Base-by-base conservation (phyloP, 305 asterid genomes). In the Solanum hybrid region DNA sequence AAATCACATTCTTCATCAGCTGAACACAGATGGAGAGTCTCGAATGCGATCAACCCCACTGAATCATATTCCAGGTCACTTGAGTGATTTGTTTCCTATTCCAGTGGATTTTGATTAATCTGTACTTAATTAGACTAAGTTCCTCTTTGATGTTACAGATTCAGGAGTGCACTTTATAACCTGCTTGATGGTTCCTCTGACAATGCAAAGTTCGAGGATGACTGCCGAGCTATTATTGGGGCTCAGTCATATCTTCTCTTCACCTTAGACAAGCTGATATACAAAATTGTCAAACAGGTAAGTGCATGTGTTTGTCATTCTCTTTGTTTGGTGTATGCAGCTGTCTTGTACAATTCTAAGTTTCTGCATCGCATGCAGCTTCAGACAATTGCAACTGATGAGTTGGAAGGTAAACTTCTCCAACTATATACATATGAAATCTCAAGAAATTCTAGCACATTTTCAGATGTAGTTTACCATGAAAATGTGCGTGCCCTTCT, bases 261-360 rank as follows among this genome's bases (percentile, higher is more conserved):
- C 91, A 98, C 99, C 29, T 91, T 98, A 90, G 99, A 97, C 96
- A 98, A 98, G 93, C 96, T 98, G 93, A 97, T 98, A 91, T 96
- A 92, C 89, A 98, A 95, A 93, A 93, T 97, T 91, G 94, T 97
- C 91, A 97, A 97, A 91, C 99, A 94, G 98, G 99, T 96, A 89
- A 77, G 86, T 87, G 73, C 90, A 64, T 71, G 69, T 12, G 29
- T 36, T 60, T 87, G 37, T 73, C 87, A 22, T 79, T 46, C 32
- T 69, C 36, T 36, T 42, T 84, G 32, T 31, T 88, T 24, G 11
- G 46, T 46, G 46, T 88, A 51, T 60, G 79, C 56, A 77, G 60
- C 35, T 89, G 51, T 24, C 81, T 34, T 20, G 64, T 36, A 37
- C 38, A 36, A 20, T 77, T 78, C 51, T 85, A 22, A 85, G 29